Base-by-base conservation (phyloP, 169 alveolate genomes). In the Plasmodium ovale region DNA sequence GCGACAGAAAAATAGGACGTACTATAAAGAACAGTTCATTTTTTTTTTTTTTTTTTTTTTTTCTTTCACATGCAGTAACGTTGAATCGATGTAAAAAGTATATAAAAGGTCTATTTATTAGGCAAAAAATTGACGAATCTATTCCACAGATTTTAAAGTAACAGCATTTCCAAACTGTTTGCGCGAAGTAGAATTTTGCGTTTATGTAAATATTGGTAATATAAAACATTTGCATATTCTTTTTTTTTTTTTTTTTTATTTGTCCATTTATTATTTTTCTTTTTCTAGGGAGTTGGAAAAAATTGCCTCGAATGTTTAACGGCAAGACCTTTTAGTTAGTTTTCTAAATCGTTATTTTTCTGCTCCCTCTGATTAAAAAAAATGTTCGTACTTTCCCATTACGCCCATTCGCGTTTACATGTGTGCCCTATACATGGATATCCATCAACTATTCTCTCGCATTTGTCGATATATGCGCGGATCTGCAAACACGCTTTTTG, bases 131-230 rank as follows among this genome's bases (percentile, higher is more conserved):
- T 4, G 87, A 73, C 29, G 87, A 73, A 27, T 42, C 25, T 19
- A 73, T 73, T n/a, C 67, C 87, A 25, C 0, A 27, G 14, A 73
- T 73, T 58, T 39, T 73, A 47, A 58, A 73, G 87, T 73, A 73
- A 47, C 16, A 47, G 56, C 16, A 6, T 47, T 47, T 14, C 4
- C 56, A 14, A 47, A 21, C 2, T 47, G 16, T 6, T 14, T 6
- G 9, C 23, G 56, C 16, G 56, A 2, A 47, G 2, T 47, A 21
- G 9, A 47, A 14, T 47, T n/a, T n/a, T n/a, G n/a, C n/a, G n/a
- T n/a, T n/a, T n/a, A n/a, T n/a, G n/a, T n/a, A n/a, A n/a, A n/a
- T n/a, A n/a, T n/a, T n/a, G n/a, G n/a, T n/a, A n/a, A n/a, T n/a
- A n/a, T n/a, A n/a, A n/a, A n/a, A n/a, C n/a, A n/a, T n/a, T n/a